Conservation (phyloP, 371 early-diverging fungal species). For the Syncephalastrum sp. region DNA sequence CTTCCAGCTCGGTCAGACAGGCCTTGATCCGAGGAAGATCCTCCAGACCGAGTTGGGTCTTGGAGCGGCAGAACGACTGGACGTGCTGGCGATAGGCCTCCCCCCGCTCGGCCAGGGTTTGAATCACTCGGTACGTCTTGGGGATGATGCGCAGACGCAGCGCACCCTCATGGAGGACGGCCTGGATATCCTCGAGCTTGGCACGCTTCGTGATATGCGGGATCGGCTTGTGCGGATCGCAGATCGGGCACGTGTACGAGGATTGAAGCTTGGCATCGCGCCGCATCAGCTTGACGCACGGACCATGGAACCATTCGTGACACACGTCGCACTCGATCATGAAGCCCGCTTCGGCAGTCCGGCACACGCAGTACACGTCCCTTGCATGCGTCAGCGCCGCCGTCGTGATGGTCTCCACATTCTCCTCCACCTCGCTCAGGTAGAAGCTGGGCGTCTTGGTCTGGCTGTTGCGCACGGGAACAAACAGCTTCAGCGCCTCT, state of each 20-base stretch:
- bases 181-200: conserved; percentile 43
- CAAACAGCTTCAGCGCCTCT: conserved; percentile 9
- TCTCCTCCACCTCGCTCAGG: conserved; percentile 12
- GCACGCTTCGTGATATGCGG: conserved; percentile 46
- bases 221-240: conserved; percentile 46
- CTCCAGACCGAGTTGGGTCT: conserved; percentile 27
- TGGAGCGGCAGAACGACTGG: conserved; percentile 41
- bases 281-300: conserved; percentile 64
- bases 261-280: conserved; percentile 53
- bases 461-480: background rate
- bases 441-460: conserved; percentile 9
- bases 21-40: conserved; percentile 42
- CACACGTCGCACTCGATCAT: conserved; percentile 86
- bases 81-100: conserved; percentile 30
- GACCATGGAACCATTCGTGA: conserved; percentile 77
- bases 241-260: conserved; percentile 71
- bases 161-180: conserved; percentile 37
- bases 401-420: conserved; percentile 15
- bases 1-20: conserved; percentile 57
- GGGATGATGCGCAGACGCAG: conserved; percentile 54
- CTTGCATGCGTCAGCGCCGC: conserved; percentile 1
- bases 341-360: conserved; percentile 57
- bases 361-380: conserved; percentile 59
- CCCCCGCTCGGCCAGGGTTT: conserved; percentile 42
- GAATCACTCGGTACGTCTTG: conserved; percentile 51